Evolutionary conservation across 345 rosid species (phyloP), one percentile per base, ranked within the genome.

Genomic region (Gossypium anomalum): DNA sequence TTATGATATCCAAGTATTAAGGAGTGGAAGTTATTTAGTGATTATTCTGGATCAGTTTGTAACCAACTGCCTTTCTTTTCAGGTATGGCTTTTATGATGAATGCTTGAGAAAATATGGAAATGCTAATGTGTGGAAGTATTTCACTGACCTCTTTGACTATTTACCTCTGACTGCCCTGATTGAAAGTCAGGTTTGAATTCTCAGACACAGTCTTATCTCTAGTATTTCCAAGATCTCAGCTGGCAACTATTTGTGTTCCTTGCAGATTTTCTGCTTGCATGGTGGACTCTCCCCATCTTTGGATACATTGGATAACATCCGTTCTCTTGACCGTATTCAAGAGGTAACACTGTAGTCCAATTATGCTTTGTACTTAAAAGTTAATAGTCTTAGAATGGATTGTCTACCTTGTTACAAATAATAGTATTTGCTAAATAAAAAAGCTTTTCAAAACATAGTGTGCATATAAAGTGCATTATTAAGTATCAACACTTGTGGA

Each of bases 231-330:
- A 73, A 27, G 41, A 61, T 44, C 74, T 67, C 29, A 23, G 61
- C 76, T 80, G 41, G 77, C 34, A 49, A 34, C 60, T 25, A 51
- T 70, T 61, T 19, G n/a, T 29, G 9, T 20, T 16, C 25, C 38
- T 63, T 70, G 67, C 72, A 87, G 90, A 71, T 87, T 70, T 87
- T 92, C 87, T 92, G 97, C 80, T 87, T 92, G 86, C 97, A 92
- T 71, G 97, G 97, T 59, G 97, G 97, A 60, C 92, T 92, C 38
- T 92, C 97, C 22, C 97, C 97, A 53, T 92, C 97, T 75, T 82
- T 92, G 41, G 97, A 92, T 80, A 88, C 97, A 16, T 85, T 92
- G 80, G 97, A 92, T 66, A 89, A 92, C 73, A 89, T 92, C 73
- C 90, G 97, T 61, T 84, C 87, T 77, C 82, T 92, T 80, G 97